Base-by-base conservation (phyloP, 345 rosid species). In the Pistacia integerrima region DNA sequence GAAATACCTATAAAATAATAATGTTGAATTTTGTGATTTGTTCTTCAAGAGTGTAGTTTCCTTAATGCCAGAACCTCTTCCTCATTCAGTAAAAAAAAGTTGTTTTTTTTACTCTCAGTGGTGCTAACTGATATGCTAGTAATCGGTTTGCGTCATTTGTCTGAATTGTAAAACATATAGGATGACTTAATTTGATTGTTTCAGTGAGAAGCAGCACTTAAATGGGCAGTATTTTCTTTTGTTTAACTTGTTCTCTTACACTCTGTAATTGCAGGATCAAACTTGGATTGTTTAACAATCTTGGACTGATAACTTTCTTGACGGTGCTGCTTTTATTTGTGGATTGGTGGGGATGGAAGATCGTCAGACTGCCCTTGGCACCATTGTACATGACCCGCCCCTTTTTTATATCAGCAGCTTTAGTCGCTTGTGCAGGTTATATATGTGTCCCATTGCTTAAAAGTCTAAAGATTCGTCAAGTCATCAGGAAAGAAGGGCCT, bases 271-370 rank as follows among this genome's bases (percentile, higher is more conserved):
- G 85, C 98, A 93, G 98, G 87, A 87, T 87, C 80, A 90, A 88
- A 80, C 82, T 75, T 77, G 98, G 99, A 74, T 77, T 85, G 67
- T 77, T 86, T 56, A 84, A 82, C 77, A 92, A 88, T 78, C 67
- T 87, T 72, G 96, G 88, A 57, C 85, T 95, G 79, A 80, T 92
- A 58, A 80, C 84, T 28, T 93, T 95, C 84, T 66, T 88, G 80
- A 72, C 88, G 0, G 46, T 80, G 38, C 80, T 89, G 73, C 90
- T 92, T 81, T 55, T 92, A 70, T 80, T 87, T 70, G 84, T 88
- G 67, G 99, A 95, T 79, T 92, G 90, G 84, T 90, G 90, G 72
- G 97, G 96, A 5, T 93, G 99, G 99, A 90, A 89, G 86, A 90
- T 95, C 57, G 94, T 93, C 78, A 89, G 98, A 81, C 84, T 92